phyloP scores from a whole-genome alignment of 495 filamentous ascomycete genomes.

The Annulohypoxylon stygium region DNA sequence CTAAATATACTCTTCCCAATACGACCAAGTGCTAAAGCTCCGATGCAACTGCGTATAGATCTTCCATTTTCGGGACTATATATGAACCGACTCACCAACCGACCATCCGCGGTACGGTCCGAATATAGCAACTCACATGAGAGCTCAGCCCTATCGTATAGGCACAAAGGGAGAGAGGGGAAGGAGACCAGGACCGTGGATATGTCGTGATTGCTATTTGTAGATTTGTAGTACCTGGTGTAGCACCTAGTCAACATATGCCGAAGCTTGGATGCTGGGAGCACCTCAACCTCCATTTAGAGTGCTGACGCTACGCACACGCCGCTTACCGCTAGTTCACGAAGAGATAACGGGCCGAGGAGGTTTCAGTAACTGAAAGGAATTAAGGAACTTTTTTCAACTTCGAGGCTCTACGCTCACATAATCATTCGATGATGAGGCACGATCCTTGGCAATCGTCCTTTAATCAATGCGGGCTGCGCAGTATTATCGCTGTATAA shows the following conservation, averaged over 20 bases:
- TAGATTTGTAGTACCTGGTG: not conserved
- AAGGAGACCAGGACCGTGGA: not conserved
- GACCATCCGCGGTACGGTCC: conserved; percentile 26
- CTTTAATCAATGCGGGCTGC: conserved; percentile 11
- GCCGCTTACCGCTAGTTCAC: conserved; percentile 19
- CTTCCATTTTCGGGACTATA: conserved; percentile 11
- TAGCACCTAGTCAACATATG: conserved; percentile 10
- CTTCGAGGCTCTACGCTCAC: not conserved
- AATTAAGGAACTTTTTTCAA: not conserved
- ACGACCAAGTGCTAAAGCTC: conserved; percentile 5
- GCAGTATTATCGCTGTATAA: not conserved
- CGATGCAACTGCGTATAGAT: not conserved
- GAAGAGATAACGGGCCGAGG: conserved; percentile 26
- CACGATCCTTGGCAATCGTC: conserved; percentile 33
- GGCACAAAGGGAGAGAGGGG: not conserved
- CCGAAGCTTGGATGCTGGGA: not conserved
- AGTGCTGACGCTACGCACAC: conserved; percentile 34
- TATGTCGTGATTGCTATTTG: conserved; percentile 16
- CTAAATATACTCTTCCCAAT: conserved; percentile 7
- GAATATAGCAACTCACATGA: conserved; percentile 31
- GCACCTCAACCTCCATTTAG: conserved; percentile 26
- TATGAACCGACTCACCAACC: conserved; percentile 6
- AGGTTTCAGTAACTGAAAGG: not conserved
- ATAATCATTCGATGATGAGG: conserved; percentile 18
- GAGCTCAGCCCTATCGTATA: conserved; percentile 38